phyloP scores from a whole-genome alignment of 257 asterid genomes.

The Solanum medicagineum region DNA sequence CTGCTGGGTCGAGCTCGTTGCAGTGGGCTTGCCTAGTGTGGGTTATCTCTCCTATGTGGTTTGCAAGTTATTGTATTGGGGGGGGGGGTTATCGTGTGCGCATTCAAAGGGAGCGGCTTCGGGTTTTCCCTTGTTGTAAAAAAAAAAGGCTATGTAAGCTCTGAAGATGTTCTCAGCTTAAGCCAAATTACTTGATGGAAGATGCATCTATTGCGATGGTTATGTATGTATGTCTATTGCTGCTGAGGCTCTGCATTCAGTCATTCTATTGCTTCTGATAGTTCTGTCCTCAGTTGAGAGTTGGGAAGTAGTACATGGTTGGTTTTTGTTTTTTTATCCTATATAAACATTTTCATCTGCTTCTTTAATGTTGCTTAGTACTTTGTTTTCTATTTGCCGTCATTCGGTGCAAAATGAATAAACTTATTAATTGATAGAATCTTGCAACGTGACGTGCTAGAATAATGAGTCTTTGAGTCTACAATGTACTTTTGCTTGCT shows the following conservation, averaged over 20 bases:
- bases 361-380: background rate
- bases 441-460: background rate
- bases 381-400: background rate
- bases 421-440: background rate
- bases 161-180: background rate
- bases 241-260: background rate
- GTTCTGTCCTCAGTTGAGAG: background rate
- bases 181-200: background rate
- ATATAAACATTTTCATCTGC: background rate
- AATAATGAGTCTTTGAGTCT: background rate
- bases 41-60: too few relatives aligned
- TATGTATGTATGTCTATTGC: background rate
- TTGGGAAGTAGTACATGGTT: background rate
- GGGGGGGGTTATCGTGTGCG: too few relatives aligned
- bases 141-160: background rate
- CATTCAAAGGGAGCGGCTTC: too few relatives aligned
- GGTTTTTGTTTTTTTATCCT: background rate
- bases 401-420: background rate
- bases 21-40: too few relatives aligned
- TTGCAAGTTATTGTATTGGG: too few relatives aligned
- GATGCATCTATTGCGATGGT: background rate
- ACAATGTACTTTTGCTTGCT: background rate
- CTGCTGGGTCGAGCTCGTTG: too few relatives aligned
- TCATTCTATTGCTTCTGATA: background rate
- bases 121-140: too few relatives aligned